Evolutionary conservation across 169 alveolate species (phyloP).

Genomic region (Blepharisma undulans): DNA sequence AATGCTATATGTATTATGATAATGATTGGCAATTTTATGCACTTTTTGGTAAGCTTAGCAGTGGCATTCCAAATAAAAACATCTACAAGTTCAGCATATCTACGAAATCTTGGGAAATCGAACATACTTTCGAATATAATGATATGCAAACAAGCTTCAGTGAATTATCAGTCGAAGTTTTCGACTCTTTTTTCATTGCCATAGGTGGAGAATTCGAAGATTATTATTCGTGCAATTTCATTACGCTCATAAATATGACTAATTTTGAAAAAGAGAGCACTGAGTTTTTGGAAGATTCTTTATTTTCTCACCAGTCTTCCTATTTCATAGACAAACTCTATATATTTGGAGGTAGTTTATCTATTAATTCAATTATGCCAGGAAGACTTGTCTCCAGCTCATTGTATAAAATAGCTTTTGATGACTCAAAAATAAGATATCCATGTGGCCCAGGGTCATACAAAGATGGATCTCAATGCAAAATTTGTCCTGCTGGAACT

Average conservation of each 20-base stretch:
- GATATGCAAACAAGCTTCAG: not conserved
- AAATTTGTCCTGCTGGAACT: constrained; percentile 31
- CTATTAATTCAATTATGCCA: not conserved
- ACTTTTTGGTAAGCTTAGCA: not conserved
- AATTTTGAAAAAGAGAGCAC: not conserved
- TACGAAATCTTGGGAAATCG: not conserved
- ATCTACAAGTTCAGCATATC: not conserved
- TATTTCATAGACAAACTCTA: not conserved
- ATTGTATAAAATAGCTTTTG: not conserved
- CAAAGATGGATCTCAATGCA: not conserved
- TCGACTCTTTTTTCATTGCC: not conserved
- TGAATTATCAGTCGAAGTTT: not conserved
- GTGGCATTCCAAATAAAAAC: not conserved
- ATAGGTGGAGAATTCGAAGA: not conserved
- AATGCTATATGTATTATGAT: not conserved
- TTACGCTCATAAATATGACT: not conserved
- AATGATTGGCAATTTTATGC: not conserved
- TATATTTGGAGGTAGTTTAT: not conserved
- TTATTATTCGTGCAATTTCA: not conserved
- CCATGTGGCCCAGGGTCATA: not conserved
- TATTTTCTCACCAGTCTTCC: not conserved
- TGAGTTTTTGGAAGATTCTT: not conserved
- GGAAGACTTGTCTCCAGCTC: not conserved
- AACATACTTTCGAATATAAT: not conserved
- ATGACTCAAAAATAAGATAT: not conserved